A percentile compares a stretch with the other conserved stretches of the same genome.
Conservation (phyloP, 192 early-diverging fungal species). For the Umbelopsis isabellina region DNA sequence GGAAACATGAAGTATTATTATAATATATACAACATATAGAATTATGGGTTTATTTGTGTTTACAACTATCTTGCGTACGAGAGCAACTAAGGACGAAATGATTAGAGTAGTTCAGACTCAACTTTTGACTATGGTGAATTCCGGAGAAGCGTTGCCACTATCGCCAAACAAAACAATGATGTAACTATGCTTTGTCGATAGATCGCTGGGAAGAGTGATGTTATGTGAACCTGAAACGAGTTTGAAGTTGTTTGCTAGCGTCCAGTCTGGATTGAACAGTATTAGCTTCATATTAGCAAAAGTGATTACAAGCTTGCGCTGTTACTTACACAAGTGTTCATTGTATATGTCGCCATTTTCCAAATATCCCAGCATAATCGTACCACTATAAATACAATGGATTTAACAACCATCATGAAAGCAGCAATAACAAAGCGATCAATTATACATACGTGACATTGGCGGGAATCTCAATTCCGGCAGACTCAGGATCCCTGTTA, state of each 20-base stretch:
- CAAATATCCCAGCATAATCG: slow-evolving; percentile 29
- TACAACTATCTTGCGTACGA: neutral
- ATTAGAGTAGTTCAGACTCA: neutral
- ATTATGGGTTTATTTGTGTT: neutral
- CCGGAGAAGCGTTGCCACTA: slow-evolving; percentile 30
- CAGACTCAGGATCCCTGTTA: slow-evolving; percentile 7
- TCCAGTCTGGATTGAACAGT: neutral
- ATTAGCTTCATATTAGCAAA: too few species aligned
- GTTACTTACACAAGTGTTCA: slow-evolving; percentile 30
- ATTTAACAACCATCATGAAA: neutral
- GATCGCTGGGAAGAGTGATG: slow-evolving; percentile 18
- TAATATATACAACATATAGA: neutral
- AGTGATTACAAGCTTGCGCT: neutral
- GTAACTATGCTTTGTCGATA: slow-evolving; percentile 21
- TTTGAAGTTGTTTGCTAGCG: slow-evolving; percentile 23
- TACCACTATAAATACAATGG: neutral
- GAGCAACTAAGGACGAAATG: neutral
- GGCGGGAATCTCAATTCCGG: slow-evolving; percentile 28
- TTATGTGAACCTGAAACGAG: slow-evolving; percentile 21
- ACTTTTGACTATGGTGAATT: slow-evolving; percentile 14
- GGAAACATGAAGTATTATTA: neutral
- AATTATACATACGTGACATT: slow-evolving; percentile 7
- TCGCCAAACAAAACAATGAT: slow-evolving; percentile 35
- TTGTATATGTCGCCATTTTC: slow-evolving; percentile 15
- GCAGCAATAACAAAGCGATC: neutral